Evolutionary conservation across 164 flowering plant species (phyloP), one percentile per base, ranked within the genome.

Genomic region (Protea cynaroides): DNA sequence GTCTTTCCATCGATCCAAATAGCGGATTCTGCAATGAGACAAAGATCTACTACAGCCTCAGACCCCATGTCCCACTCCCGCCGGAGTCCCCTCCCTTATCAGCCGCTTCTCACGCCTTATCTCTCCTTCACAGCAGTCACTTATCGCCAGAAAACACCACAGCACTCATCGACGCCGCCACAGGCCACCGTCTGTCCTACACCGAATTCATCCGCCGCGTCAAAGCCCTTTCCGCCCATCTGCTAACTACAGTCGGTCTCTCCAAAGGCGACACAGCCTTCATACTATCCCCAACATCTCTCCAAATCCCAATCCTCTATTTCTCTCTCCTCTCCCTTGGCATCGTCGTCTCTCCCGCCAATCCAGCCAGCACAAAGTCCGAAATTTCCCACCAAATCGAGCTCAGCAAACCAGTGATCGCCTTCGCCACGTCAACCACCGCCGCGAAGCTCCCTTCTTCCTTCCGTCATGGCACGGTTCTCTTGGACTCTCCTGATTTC

Each of bases 401-500:
- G 9, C 65, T 78, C 57, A 11, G 52, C 22, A 73, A 75, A 13
- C 81, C 81, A 34, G 29, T 22, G 9, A 34, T 80, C 53, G 79
- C 56, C 38, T 73, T 82, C 59, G 21, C 81, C 25, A 74, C 76
- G 23, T 79, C 84, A 55, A 22, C 68, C 0, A 19, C 69, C 5
- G 64, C 68, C 8, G 56, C 37, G 13, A 79, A 79, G 56, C 59
- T 81, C 25, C 76, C 80, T 11, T 9, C 55, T 14, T 29, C n/a
- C n/a, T 64, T 72, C 50, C 64, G 40, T 11, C 71, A 58, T 59
- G 55, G 64, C 8, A 71, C 79, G 0, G n/a, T 86, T 37, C 64
- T 80, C 49, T 10, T 81, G 67, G 87, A 83, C 71, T 80, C 88
- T 29, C 69, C 81, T 4, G 75, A 79, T 60, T 83, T 82, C 59